phyloP scores from a whole-genome alignment of 331 rosid species.

The Cucumis variabilis region DNA sequence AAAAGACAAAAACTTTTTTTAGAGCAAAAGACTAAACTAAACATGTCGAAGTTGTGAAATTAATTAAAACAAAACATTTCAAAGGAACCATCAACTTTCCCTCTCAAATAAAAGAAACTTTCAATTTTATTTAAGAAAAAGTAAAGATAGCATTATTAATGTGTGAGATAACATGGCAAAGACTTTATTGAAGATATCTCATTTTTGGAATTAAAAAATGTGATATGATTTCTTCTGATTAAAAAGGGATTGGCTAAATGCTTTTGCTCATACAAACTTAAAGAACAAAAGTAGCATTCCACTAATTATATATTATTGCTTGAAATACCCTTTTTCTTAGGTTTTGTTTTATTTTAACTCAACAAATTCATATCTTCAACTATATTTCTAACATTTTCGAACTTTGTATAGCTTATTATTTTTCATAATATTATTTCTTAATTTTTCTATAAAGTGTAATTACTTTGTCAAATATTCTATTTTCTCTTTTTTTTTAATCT shows the following conservation, averaged over 20 bases:
- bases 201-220: background rate
- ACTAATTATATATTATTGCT: background rate
- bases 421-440: no score
- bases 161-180: no score
- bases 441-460: no score
- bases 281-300: conserved; percentile 5
- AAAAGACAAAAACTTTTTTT: background rate
- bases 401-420: no score
- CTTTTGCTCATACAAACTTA: background rate
- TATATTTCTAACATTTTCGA: no score
- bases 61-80: background rate
- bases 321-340: no score
- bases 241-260: background rate
- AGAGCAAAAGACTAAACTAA: background rate
- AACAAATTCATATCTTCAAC: no score
- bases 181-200: conserved; percentile 9
- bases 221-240: background rate
- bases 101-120: background rate
- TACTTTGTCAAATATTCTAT: no score
- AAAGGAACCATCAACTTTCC: background rate
- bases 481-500: no score
- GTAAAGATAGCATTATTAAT: background rate
- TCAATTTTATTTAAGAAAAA: background rate
- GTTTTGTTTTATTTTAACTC: no score
- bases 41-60: background rate